Evolutionary conservation across 1,284 basidiomycete genomes (phyloP).

Genomic region (Dichomitus squalens): DNA sequence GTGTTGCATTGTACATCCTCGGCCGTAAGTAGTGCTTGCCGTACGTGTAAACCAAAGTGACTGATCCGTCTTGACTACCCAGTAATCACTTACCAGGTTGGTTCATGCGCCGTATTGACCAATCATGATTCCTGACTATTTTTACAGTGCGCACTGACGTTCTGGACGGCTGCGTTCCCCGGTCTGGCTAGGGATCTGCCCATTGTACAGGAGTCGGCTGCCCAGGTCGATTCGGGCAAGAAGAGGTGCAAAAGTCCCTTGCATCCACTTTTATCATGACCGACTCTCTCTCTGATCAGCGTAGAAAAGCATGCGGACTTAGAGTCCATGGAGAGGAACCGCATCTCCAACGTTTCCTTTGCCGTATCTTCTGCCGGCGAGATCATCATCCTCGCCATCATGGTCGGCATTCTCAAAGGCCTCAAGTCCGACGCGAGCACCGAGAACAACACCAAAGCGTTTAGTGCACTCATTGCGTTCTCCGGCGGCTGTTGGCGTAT

Average conservation of each 20-base stretch:
- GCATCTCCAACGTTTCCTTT: conserved; percentile 82
- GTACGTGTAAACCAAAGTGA: neutral
- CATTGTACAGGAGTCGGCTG: conserved; percentile 59
- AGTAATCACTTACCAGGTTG: conserved; percentile 80
- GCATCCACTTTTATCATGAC: neutral
- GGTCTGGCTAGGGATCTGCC: conserved; percentile 74
- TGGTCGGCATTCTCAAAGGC: conserved; percentile 78
- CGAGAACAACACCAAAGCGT: conserved; percentile 78
- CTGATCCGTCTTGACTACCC: neutral
- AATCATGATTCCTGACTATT: neutral
- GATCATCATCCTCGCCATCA: conserved; percentile 70
- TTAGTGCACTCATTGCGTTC: conserved; percentile 77
- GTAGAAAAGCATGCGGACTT: conserved; percentile 58
- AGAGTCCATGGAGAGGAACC: conserved; percentile 73
- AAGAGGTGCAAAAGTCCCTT: conserved; percentile 45
- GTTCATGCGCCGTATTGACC: neutral
- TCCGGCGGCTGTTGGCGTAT: conserved; percentile 75
- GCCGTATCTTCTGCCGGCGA: conserved; percentile 73
- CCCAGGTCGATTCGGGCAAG: conserved; percentile 39
- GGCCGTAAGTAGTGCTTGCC: conserved; percentile 51
- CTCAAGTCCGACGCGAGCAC: conserved; percentile 63
- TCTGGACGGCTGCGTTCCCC: conserved; percentile 87
- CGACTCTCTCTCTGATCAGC: conserved; percentile 37
- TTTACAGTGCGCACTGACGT: conserved; percentile 66
- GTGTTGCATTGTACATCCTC: conserved; percentile 73